Evolutionary conservation across 306 rosid genomes (phyloP).

Genomic region (Cicer judaicum): DNA sequence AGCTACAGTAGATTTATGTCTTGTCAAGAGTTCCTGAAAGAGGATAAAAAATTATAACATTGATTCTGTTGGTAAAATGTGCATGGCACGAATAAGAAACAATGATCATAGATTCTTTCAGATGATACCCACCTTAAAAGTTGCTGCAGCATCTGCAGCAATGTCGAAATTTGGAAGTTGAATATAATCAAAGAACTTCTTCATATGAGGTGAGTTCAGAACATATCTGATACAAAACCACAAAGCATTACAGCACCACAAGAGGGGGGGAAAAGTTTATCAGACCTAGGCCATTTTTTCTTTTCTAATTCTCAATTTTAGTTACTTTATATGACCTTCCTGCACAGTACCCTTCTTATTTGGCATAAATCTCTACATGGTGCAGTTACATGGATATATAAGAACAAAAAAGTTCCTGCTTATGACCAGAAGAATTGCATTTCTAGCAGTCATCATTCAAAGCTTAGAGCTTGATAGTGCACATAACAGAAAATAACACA

Average conservation of each 20-base stretch:
- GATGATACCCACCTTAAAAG: conserved; percentile 75
- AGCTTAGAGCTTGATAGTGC: conserved; percentile 20
- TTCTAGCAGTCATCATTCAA: conserved; percentile 30
- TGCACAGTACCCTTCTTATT: conserved; percentile 36
- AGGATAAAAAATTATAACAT: conserved; percentile 25
- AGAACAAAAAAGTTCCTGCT: conserved; percentile 23
- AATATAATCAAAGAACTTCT: conserved; percentile 88
- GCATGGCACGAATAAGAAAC: conserved; percentile 5
- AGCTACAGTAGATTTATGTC: conserved; percentile 98
- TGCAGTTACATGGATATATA: conserved; percentile 32
- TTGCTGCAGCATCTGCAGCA: conserved; percentile 99
- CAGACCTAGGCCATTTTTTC: conserved; percentile 1
- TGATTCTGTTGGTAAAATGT: conserved; percentile 6
- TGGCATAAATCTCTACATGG: conserved; percentile 33
- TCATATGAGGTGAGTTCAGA: conserved; percentile 85
- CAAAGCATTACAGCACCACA: conserved; percentile 30
- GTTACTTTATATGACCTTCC: conserved; percentile 22
- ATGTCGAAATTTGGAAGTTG: conserved; percentile 97
- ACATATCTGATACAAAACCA: conserved; percentile 78
- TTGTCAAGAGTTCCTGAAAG: conserved; percentile 92
- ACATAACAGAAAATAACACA: conserved; percentile 19
- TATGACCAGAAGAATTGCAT: conserved; percentile 11
- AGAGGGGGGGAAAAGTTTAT: background rate
- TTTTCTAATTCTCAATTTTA: conserved; percentile 19
- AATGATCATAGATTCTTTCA: conserved; percentile 18